Base-by-base conservation (phyloP, 306 rosid species). In the Mimosa bimucronata region DNA sequence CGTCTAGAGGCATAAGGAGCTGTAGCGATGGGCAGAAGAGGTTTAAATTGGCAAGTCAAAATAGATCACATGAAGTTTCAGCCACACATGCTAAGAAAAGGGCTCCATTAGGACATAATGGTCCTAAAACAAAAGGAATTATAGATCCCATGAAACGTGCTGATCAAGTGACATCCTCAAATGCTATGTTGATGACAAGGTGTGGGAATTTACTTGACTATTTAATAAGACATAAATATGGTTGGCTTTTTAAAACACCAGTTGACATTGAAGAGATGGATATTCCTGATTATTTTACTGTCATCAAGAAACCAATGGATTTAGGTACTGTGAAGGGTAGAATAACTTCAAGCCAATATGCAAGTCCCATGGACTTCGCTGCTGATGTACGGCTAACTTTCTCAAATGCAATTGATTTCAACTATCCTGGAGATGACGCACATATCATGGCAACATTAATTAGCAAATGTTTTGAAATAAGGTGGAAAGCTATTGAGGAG, bases 341-440 rank as follows among this genome's bases (percentile, higher is more conserved):
- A 23, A 57, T 57, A 21, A 46, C 86, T 58, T 85, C 90, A 13
- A 86, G 94, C 31, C 79, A 84, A 77, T 95, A 92, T 77, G 79
- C 89, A 2, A 83, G 66, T 82, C 95, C 90, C 1, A 70, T 84
- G 73, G 90, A 75, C 57, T 95, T 92, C 85, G 94, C 92, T 80
- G 87, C 88, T 18, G 97, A 95, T 82, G 95, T 92, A 75, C 82
- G 94, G 58, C 88, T 92, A 83, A 89, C 97, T 26, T 95, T 92
- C 80, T 80, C 91, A 30, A 95, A 95, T 78, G 98, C 98, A 3
- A 77, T 88, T 92, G 88, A 90, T 42, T 95, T 92, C 84, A 95
- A 95, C 53, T 94, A 97, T 14, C 90, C 92, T 0, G 91, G 88
- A 37, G 88, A 92, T 77, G 92, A 92, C 73, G 85, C 89, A 9